Evolutionary conservation across 1,284 basidiomycete genomes (phyloP).

Genomic region (Marasmius sp.): DNA sequence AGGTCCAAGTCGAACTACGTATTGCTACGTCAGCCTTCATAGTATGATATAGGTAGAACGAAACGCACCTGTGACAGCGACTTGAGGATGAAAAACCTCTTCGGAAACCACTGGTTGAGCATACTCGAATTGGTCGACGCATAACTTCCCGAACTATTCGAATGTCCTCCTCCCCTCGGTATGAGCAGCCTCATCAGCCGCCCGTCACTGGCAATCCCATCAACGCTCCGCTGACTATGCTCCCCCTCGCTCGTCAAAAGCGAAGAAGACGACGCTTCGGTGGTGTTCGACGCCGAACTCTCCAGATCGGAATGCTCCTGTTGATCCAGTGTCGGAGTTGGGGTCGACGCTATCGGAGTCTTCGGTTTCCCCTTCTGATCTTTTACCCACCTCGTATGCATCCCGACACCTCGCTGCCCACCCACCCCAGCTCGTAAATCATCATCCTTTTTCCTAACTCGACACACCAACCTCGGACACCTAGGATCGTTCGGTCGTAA

Average conservation of each 20-base stretch:
- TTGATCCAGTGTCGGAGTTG: conserved; percentile 23
- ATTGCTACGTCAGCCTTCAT: background rate
- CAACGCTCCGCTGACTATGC: background rate
- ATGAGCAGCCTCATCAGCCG: background rate
- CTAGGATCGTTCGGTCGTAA: conserved; percentile 68
- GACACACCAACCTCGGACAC: conserved; percentile 83
- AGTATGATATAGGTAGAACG: conserved; percentile 1
- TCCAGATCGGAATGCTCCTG: no score
- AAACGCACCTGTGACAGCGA: conserved; percentile 69
- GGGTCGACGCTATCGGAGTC: conserved; percentile 29
- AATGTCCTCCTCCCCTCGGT: conserved; percentile 33
- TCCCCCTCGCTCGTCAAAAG: conserved; percentile 42
- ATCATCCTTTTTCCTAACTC: conserved; percentile 83
- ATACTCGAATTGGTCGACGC: conserved; percentile 76
- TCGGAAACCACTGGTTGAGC: conserved; percentile 74
- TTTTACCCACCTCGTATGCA: conserved; percentile 81
- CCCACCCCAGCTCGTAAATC: conserved; percentile 90
- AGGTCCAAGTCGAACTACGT: conserved; percentile 80
- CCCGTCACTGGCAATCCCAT: conserved; percentile 22
- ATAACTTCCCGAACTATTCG: conserved; percentile 67
- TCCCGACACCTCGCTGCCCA: conserved; percentile 83
- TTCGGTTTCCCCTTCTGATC: conserved; percentile 48
- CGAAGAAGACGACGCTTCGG: conserved; percentile 17
- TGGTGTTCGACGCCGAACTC: no score
- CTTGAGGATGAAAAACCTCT: conserved; percentile 92